Evolutionary conservation across 768 basidiomycete genomes (phyloP).

Genomic region (Coprinopsis cinerea): DNA sequence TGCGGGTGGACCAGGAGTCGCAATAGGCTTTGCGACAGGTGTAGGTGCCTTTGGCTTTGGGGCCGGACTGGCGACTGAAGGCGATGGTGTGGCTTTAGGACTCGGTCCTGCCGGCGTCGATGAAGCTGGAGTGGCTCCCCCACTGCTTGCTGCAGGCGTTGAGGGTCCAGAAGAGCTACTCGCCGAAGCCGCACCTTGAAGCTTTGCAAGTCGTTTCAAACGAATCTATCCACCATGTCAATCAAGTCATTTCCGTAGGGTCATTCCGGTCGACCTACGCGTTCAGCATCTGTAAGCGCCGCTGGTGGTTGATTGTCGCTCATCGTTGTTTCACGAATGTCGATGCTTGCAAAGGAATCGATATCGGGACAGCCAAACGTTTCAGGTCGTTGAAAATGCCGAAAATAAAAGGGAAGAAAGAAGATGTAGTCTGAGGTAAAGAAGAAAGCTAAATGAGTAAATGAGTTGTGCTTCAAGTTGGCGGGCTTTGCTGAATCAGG

Average conservation of each 20-base stretch:
- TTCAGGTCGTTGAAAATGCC: too few species aligned
- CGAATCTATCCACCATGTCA: slow-evolving; percentile 58
- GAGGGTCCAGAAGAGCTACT: slow-evolving; percentile 24
- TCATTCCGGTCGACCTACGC: slow-evolving; percentile 38
- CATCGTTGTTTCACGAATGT: slow-evolving; percentile 20
- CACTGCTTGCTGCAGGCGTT: slow-evolving; percentile 6
- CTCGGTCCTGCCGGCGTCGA: too few species aligned
- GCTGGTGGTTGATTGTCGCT: slow-evolving; percentile 25
- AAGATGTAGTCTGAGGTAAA: too few species aligned
- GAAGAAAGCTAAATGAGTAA: too few species aligned
- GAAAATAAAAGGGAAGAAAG: too few species aligned
- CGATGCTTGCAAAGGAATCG: too few species aligned
- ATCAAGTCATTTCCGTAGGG: neutral
- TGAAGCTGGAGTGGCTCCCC: slow-evolving; percentile 21
- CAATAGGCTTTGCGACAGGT: slow-evolving; percentile 25
- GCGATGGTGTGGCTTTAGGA: slow-evolving; percentile 18
- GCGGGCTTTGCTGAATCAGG: neutral
- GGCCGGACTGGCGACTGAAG: slow-evolving; percentile 13
- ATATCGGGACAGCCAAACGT: too few species aligned
- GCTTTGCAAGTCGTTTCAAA: slow-evolving; percentile 83
- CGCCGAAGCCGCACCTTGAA: slow-evolving; percentile 47
- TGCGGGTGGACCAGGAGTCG: slow-evolving; percentile 22
- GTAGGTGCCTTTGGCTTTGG: slow-evolving; percentile 33
- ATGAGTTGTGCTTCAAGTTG: too few species aligned
- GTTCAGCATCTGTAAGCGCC: slow-evolving; percentile 63